A percentile compares a stretch with the other conserved stretches of the same genome.
phyloP scores from a whole-genome alignment of 805 yeast genomes.

The Diddensiella caesifluorescens region DNA sequence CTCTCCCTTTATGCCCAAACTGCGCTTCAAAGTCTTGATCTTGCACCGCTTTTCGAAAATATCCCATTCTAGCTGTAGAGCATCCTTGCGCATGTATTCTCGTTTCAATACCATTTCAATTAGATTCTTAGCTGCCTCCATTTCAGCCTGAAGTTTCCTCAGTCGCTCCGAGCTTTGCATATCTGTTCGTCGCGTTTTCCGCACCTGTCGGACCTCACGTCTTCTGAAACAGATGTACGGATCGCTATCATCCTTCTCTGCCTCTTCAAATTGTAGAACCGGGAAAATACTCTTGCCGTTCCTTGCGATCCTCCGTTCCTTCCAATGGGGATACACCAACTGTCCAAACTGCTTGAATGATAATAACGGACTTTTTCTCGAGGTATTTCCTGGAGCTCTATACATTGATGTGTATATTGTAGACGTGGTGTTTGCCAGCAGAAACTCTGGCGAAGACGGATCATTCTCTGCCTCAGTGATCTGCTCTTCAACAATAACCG shows the following conservation, averaged over 20 bases:
- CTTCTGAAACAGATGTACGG: conserved; percentile 95
- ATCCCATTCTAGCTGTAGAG: conserved; percentile 55
- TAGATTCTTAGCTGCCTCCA: conserved; percentile 68
- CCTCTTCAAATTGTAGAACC: conserved; percentile 73
- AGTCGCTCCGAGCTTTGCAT: conserved; percentile 82
- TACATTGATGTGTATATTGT: conserved; percentile 32
- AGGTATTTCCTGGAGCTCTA: conserved; percentile 7
- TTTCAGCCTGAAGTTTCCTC: conserved; percentile 64
- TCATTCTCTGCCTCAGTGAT: conserved; percentile 50
- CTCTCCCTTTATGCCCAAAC: conserved; percentile 70
- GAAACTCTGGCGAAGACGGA: conserved; percentile 36
- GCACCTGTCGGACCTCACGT: conserved; percentile 89
- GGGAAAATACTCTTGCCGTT: conserved; percentile 72
- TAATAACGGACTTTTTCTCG: conserved; percentile 19
- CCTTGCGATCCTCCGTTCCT: conserved; percentile 59
- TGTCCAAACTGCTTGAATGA: conserved; percentile 49
- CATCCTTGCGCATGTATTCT: conserved; percentile 58
- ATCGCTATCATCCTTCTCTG: conserved; percentile 85
- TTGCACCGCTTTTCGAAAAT: conserved; percentile 69
- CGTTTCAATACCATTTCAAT: conserved; percentile 68
- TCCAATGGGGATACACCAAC: conserved; percentile 77
- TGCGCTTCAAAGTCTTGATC: conserved; percentile 69
- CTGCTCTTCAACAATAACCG: conserved; percentile 37
- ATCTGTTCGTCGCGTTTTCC: conserved; percentile 94
- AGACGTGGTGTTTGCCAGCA: conserved; percentile 28